A percentile compares a stretch with the other conserved stretches of the same genome.
Evolutionary conservation across 1,284 basidiomycete species (phyloP).

Genomic region (Cryptococcus deneoformans): DNA sequence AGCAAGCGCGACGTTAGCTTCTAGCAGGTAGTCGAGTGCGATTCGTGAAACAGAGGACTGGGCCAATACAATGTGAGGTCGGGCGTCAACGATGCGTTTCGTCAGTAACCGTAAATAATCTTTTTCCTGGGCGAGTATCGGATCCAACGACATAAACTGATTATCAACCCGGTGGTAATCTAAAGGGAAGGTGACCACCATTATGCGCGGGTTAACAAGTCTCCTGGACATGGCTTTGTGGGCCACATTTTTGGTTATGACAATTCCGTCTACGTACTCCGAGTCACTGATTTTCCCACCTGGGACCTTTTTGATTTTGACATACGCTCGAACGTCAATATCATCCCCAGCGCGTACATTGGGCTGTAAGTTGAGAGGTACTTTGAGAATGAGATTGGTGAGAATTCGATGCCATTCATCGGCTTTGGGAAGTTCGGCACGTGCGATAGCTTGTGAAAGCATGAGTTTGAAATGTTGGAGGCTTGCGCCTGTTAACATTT

Average conservation of each 20-base stretch:
- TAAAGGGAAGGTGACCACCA: constrained; percentile 93
- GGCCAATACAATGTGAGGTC: constrained; percentile 90
- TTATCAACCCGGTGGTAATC: constrained; percentile 92
- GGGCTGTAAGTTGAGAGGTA: constrained; percentile 46
- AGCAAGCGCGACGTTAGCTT: constrained; percentile 87
- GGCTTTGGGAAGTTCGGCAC: constrained; percentile 69
- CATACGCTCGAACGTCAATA: constrained; percentile 91
- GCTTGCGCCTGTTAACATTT: constrained; percentile 73
- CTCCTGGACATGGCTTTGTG: constrained; percentile 68
- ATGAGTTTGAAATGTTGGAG: constrained; percentile 84
- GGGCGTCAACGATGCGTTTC: constrained; percentile 79
- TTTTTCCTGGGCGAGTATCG: constrained; percentile 77
- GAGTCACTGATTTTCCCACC: constrained; percentile 89
- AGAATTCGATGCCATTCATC: constrained; percentile 83
- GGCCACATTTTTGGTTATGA: constrained; percentile 97
- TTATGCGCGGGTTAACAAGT: constrained; percentile 69
- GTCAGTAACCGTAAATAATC: constrained; percentile 91
- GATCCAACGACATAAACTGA: constrained; percentile 90
- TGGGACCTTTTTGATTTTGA: constrained; percentile 98
- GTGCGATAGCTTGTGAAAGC: constrained; percentile 69
- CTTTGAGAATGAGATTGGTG: constrained; percentile 58
- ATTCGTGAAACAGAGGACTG: constrained; percentile 89
- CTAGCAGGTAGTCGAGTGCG: constrained; percentile 84
- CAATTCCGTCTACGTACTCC: constrained; percentile 95
- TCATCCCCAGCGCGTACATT: constrained; percentile 61